Percentiles rank a stretch among this genome's conserved stretches.
Evolutionary conservation across 1,284 basidiomycete species (phyloP).

Genomic region (Austropuccinia psidii): DNA sequence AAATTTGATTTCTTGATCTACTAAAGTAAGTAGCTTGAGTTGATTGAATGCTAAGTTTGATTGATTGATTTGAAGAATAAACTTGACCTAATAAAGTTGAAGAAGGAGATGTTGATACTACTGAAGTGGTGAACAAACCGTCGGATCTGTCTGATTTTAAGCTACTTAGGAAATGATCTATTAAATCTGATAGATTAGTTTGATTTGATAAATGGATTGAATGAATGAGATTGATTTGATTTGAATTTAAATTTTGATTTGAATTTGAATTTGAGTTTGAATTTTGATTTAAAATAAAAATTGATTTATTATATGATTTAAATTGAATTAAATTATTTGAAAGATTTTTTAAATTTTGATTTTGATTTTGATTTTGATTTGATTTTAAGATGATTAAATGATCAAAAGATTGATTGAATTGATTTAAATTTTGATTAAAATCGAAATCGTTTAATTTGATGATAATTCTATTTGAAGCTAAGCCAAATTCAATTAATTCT

Average conservation of each 20-base stretch:
- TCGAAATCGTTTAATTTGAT: too few species aligned
- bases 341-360: neutral
- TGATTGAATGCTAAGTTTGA: conserved; percentile 76
- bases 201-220: neutral
- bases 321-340: neutral
- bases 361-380: neutral
- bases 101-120: conserved; percentile 62
- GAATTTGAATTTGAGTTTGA: neutral
- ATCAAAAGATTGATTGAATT: neutral
- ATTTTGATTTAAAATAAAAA: neutral
- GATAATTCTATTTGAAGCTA: too few species aligned
- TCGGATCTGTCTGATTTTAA: conserved; percentile 81
- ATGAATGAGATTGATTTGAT: neutral
- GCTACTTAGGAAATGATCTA: conserved; percentile 62
- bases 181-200: neutral
- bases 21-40: conserved; percentile 95
- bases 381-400: neutral
- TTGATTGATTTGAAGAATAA: conserved; percentile 85
- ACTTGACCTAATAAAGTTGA: conserved; percentile 71
- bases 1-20: conserved; percentile 79
- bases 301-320: neutral
- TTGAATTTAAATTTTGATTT: neutral
- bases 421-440: too few species aligned
- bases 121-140: conserved; percentile 84
- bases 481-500: neutral